Conservation (phyloP, 2,329 filamentous ascomycete species). For the Penicillium sp. region DNA sequence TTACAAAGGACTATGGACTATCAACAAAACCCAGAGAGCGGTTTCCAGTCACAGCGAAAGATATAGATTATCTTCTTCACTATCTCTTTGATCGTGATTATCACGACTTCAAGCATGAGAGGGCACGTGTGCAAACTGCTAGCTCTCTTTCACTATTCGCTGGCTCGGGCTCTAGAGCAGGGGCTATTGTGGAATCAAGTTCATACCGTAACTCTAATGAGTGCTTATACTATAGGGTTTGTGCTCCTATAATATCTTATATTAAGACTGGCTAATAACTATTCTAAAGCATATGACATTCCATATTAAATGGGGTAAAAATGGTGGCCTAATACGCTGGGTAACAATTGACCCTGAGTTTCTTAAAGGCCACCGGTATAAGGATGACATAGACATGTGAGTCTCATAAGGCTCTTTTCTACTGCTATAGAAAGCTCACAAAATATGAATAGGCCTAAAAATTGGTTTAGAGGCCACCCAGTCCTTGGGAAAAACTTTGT, state of each 20-base stretch:
- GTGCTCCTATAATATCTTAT: neutral
- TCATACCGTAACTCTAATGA: constrained; percentile 17
- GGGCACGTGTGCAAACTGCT: constrained; percentile 1
- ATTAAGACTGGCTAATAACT: constrained; percentile 4
- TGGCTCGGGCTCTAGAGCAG: constrained; percentile 2
- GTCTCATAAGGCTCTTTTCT: neutral
- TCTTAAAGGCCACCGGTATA: constrained; percentile 15
- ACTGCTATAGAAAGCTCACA: too few species aligned
- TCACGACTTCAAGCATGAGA: constrained; percentile 6
- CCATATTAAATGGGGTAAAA: constrained; percentile 14
- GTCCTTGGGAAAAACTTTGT: constrained; percentile 21
- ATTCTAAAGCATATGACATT: constrained; percentile 14
- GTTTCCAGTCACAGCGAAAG: constrained; percentile 12
- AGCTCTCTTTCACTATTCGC: neutral
- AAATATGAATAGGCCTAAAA: constrained; percentile 12
- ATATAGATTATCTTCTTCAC: constrained; percentile 17
- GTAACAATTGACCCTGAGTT: constrained; percentile 20
- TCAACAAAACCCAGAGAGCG: constrained; percentile 1
- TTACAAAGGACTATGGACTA: too few species aligned
- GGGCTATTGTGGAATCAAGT: constrained; percentile 17
- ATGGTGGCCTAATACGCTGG: constrained; percentile 11
- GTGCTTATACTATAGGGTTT: constrained; percentile 21
- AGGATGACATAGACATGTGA: neutral
- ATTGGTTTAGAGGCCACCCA: constrained; percentile 20
- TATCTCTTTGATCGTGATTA: constrained; percentile 8